Conservation (phyloP, 1,284 basidiomycete genomes). For the Cryptococcus sp. region DNA sequence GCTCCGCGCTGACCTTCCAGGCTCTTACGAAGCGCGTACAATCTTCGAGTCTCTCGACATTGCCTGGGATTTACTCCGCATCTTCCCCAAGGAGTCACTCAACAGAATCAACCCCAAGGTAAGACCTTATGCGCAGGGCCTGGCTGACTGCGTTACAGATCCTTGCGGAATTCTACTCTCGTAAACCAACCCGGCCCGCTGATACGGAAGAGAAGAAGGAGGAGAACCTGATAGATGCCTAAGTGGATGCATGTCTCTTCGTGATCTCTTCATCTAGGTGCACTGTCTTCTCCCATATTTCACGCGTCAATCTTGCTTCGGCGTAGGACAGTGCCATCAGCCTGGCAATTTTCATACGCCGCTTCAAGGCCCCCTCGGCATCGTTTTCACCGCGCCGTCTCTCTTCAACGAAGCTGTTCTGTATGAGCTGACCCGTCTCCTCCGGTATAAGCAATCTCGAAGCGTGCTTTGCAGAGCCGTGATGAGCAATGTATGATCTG, state of each 20-base stretch:
- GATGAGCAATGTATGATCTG: conserved; percentile 31
- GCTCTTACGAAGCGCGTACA: conserved; percentile 90
- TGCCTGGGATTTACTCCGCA: conserved; percentile 93
- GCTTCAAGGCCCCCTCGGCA: conserved; percentile 37
- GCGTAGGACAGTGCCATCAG: conserved; percentile 42
- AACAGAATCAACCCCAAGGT: conserved; percentile 86
- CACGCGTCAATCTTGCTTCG: conserved; percentile 25
- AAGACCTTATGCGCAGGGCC: conserved; percentile 10
- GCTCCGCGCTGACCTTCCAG: conserved; percentile 52
- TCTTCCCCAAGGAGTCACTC: conserved; percentile 98
- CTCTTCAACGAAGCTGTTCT: conserved; percentile 43
- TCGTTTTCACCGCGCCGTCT: conserved; percentile 27
- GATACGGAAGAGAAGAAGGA: conserved; percentile 56
- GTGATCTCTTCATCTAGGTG: conserved; percentile 32
- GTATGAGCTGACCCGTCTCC: conserved; percentile 36
- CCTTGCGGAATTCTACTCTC: conserved; percentile 6
- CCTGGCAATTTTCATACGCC: conserved; percentile 49
- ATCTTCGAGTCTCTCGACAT: conserved; percentile 98
- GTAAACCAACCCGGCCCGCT: conserved; percentile 61
- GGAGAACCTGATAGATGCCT: conserved; percentile 37
- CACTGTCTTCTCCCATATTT: conserved; percentile 39
- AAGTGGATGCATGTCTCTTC: conserved; percentile 13
- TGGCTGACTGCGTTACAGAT: conserved; percentile 9
- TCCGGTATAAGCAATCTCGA: conserved; percentile 40
- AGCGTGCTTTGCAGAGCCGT: conserved; percentile 22